phyloP scores from a whole-genome alignment of 306 rosid species.

The Vicia villosa region DNA sequence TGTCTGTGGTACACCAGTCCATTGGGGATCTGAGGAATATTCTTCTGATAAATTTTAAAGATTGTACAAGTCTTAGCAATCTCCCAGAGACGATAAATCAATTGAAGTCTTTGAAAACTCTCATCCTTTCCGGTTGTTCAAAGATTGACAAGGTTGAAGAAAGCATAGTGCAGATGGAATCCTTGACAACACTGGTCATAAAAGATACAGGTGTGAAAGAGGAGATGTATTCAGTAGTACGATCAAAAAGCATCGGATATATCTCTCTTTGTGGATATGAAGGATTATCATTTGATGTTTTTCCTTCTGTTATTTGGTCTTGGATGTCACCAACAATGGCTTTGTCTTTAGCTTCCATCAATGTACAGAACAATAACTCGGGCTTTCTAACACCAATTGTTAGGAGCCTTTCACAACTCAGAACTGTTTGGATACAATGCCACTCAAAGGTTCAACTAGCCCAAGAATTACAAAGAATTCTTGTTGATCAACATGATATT shows the following conservation, averaged over 20 bases:
- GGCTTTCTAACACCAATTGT: background rate
- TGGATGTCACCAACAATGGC: constrained; percentile 38
- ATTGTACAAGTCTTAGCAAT: constrained; percentile 8
- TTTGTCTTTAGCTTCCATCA: background rate
- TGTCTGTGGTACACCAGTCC: constrained; percentile 32
- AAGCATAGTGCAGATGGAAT: constrained; percentile 45
- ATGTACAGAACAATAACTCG: background rate
- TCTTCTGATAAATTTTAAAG: constrained; percentile 10
- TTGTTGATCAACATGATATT: background rate
- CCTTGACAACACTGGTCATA: constrained; percentile 40
- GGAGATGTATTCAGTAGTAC: constrained; percentile 24
- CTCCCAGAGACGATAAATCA: constrained; percentile 17
- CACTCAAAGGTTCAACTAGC: background rate
- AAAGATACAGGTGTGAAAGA: constrained; percentile 35
- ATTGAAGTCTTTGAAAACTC: constrained; percentile 41
- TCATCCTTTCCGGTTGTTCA: constrained; percentile 49
- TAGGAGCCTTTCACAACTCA: background rate
- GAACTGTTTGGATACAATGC: constrained; percentile 26
- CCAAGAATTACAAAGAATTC: background rate
- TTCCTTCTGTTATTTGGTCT: constrained; percentile 40
- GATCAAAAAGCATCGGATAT: constrained; percentile 27
- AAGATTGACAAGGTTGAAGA: constrained; percentile 37
- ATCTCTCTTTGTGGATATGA: constrained; percentile 44
- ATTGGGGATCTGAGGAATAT: constrained; percentile 29
- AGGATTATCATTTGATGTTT: constrained; percentile 30